These are phyloP conservation scores for Tulasnella sp. DNA, from an alignment of 768 basidiomycete genomes.

Conservation along the genomic window DNA sequence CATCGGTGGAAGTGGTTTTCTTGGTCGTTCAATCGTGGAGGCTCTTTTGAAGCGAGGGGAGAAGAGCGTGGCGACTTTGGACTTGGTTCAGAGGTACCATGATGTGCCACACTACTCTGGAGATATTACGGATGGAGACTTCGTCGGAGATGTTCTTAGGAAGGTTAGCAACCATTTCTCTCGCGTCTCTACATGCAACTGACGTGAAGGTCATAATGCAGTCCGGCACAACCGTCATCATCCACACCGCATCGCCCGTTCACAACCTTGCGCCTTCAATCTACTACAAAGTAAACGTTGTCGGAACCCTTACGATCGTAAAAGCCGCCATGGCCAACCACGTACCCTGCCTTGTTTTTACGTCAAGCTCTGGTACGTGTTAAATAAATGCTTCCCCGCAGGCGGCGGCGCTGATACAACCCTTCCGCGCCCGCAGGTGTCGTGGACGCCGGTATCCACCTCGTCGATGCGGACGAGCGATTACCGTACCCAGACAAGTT, in stretches of 20 bases:
- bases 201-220: too few relatives aligned
- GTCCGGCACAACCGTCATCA: constrained; percentile 82
- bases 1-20: constrained; percentile 88
- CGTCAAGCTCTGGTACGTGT: constrained; percentile 89
- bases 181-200: too few relatives aligned
- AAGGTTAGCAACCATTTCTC: constrained; percentile 38
- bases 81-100: constrained; percentile 84
- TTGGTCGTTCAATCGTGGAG: constrained; percentile 87
- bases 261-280: constrained; percentile 62
- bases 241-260: constrained; percentile 87
- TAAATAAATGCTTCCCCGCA: constrained; percentile 43
- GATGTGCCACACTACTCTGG: constrained; percentile 77
- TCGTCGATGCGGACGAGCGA: constrained; percentile 85
- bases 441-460: constrained; percentile 46
- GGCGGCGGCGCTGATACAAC: not conserved
- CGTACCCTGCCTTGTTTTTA: constrained; percentile 86
- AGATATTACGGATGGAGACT: constrained; percentile 72
- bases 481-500: constrained; percentile 61
- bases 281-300: constrained; percentile 90
- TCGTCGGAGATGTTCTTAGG: constrained; percentile 62
- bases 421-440: not conserved
- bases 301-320: constrained; percentile 80
- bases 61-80: constrained; percentile 69
- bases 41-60: constrained; percentile 71
- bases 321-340: constrained; percentile 64